These are phyloP conservation scores for Symbiodinium natans DNA, from an alignment of 73 alveolate species.

Conservation along the genomic window DNA sequence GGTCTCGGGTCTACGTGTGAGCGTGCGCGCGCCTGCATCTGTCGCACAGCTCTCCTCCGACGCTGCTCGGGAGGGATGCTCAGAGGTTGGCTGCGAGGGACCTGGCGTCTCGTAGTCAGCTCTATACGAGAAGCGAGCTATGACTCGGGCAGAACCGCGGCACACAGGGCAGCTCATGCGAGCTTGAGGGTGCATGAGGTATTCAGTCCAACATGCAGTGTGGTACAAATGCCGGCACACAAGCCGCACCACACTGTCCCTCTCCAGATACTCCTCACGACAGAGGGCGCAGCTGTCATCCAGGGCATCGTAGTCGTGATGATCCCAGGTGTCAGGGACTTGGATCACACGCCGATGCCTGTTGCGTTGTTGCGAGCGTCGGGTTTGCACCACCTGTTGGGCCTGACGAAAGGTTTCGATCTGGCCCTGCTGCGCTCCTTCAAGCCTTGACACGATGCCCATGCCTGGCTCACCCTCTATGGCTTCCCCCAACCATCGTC, in stretches of 20 bases:
- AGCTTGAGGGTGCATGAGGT: not conserved
- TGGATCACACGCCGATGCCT: not conserved
- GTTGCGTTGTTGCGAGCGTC: not conserved
- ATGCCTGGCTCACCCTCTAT: not conserved
- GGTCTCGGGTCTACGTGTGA: not conserved
- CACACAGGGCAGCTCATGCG: not conserved
- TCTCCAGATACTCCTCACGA: not conserved
- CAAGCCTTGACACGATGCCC: not conserved
- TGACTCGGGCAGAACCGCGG: not conserved
- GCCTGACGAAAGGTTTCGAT: not conserved
- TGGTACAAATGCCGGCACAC: conserved; percentile 10
- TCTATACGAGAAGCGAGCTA: not conserved
- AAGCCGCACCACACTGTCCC: not conserved
- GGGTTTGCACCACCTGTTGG: not conserved
- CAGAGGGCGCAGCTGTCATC: conserved; percentile 4
- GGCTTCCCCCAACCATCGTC: not conserved
- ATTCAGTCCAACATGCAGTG: not conserved
- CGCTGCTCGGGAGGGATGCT: not conserved
- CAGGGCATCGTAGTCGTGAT: not conserved
- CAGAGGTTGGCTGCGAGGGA: not conserved
- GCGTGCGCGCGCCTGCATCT: not conserved
- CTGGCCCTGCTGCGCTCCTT: not conserved
- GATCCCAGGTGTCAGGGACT: not conserved
- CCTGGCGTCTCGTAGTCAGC: not conserved
- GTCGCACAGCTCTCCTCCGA: not conserved